These are phyloP conservation scores for Nigrospora oryzae DNA, from an alignment of 2,329 filamentous ascomycete species.

Conservation along the genomic window DNA sequence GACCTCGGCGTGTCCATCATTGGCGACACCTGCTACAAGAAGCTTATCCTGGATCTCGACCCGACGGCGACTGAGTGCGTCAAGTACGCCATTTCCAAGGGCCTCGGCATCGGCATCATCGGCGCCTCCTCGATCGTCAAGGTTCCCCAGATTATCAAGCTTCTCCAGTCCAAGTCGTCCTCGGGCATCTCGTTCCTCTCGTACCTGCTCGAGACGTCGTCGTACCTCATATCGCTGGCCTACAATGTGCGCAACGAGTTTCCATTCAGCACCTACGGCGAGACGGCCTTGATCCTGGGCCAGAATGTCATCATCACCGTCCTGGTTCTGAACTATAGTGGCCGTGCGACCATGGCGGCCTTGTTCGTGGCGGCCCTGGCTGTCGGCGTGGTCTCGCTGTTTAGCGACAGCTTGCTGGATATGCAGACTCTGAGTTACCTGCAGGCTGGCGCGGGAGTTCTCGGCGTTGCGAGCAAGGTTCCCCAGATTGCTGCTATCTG, in stretches of 20 bases:
- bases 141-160: conserved; percentile 92
- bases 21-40: conserved; percentile 76
- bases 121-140: conserved; percentile 87
- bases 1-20: conserved; percentile 72
- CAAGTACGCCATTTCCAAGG: conserved; percentile 87
- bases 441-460: conserved; percentile 73
- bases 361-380: conserved; percentile 73
- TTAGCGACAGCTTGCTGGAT: conserved; percentile 56
- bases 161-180: conserved; percentile 71
- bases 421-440: conserved; percentile 62
- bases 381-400: conserved; percentile 59
- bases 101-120: conserved; percentile 87
- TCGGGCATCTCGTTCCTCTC: conserved; percentile 81
- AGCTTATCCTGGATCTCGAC: conserved; percentile 78
- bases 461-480: conserved; percentile 84
- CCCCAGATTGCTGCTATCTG: conserved; percentile 88
- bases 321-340: conserved; percentile 77
- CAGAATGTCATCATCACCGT: conserved; percentile 89
- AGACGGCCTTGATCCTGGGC: conserved; percentile 82
- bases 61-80: conserved; percentile 69
- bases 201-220: conserved; percentile 84
- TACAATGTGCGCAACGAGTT: conserved; percentile 90
- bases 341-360: conserved; percentile 58
- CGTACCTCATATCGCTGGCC: conserved; percentile 80
- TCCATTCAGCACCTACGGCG: conserved; percentile 94